Percentiles rank a stretch among this genome's conserved stretches.
Evolutionary conservation across 2,329 filamentous ascomycete species (phyloP).

Genomic region (Phialemonium atrogriseum): DNA sequence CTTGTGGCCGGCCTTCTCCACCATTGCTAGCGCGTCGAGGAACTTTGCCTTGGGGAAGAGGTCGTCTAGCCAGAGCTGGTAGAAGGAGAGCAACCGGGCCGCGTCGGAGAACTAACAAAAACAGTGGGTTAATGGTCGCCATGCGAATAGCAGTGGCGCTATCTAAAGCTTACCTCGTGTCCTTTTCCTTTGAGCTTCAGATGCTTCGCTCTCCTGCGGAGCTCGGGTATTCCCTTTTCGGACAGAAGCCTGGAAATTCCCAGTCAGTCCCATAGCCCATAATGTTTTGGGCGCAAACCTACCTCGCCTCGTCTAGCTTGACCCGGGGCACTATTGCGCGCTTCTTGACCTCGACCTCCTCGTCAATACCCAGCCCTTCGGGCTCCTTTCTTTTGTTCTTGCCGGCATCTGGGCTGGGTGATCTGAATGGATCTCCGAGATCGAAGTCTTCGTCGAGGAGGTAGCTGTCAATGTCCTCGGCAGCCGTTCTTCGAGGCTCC

Average conservation of each 20-base stretch:
- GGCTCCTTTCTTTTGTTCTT: slow-evolving; percentile 41
- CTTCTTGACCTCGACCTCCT: slow-evolving; percentile 76
- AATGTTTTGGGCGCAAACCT: slow-evolving; percentile 11
- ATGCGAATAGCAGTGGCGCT: neutral
- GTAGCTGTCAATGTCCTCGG: slow-evolving; percentile 66
- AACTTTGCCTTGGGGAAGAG: slow-evolving; percentile 93
- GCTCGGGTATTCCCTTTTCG: slow-evolving; percentile 70
- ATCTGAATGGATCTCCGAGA: slow-evolving; percentile 40
- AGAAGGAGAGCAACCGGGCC: slow-evolving; percentile 73
- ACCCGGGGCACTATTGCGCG: slow-evolving; percentile 63
- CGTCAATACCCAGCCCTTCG: slow-evolving; percentile 66
- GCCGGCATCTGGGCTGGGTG: slow-evolving; percentile 31
- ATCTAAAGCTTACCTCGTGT: slow-evolving; percentile 58
- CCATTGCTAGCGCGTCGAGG: slow-evolving; percentile 77
- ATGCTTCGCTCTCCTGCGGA: slow-evolving; percentile 62
- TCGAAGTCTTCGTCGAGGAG: slow-evolving; percentile 48
- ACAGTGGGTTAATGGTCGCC: neutral
- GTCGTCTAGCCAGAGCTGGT: slow-evolving; percentile 95
- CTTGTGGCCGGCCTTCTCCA: slow-evolving; percentile 88
- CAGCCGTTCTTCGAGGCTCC: slow-evolving; percentile 26
- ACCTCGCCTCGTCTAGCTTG: slow-evolving; percentile 81
- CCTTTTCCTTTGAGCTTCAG: slow-evolving; percentile 87
- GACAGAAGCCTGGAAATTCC: slow-evolving; percentile 77
- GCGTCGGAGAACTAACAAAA: slow-evolving; percentile 68
- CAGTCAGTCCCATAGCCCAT: too few species aligned